Evolutionary conservation across 495 filamentous ascomycete genomes (phyloP).

Genomic region (Hyphodiscus hymeniophilus): DNA sequence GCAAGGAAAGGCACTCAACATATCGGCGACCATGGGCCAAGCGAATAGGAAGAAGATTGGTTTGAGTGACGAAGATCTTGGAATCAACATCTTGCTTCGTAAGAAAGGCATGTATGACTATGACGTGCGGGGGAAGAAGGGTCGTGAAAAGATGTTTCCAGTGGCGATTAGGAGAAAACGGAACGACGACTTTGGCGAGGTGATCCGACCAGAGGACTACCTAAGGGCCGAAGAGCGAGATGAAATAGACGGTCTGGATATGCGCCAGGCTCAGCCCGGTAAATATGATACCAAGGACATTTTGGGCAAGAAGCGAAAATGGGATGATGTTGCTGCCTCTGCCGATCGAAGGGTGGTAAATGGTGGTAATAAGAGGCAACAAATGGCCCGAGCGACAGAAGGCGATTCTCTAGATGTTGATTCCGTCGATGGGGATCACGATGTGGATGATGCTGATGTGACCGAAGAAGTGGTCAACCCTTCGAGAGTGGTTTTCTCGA

Average conservation of each 20-base stretch:
- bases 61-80: slow-evolving; percentile 76
- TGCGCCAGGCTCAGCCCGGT: slow-evolving; percentile 31
- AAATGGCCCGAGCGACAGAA: slow-evolving; percentile 8
- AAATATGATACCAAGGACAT: slow-evolving; percentile 45
- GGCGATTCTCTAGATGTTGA: slow-evolving; percentile 9
- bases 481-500: slow-evolving; percentile 58
- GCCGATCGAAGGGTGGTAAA: slow-evolving; percentile 29
- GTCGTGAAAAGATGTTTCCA: slow-evolving; percentile 87
- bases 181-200: slow-evolving; percentile 84
- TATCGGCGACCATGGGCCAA: slow-evolving; percentile 72
- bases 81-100: slow-evolving; percentile 84
- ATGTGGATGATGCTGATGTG: slow-evolving; percentile 46
- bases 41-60: slow-evolving; percentile 74
- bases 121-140: slow-evolving; percentile 87
- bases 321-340: slow-evolving; percentile 59
- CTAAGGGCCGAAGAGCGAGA: slow-evolving; percentile 89
- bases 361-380: slow-evolving; percentile 36
- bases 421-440: slow-evolving; percentile 28
- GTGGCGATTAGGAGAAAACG: slow-evolving; percentile 72
- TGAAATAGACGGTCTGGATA: slow-evolving; percentile 59
- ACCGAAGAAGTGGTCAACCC: slow-evolving; percentile 55
- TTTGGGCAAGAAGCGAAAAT: slow-evolving; percentile 89
- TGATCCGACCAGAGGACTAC: slow-evolving; percentile 89
- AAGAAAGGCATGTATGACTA: slow-evolving; percentile 84
- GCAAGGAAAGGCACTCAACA: slow-evolving; percentile 86